A percentile compares a stretch with the other conserved stretches of the same genome.
Conservation (phyloP, 2,329 filamentous ascomycete genomes). For the Colletotrichum tropicicola region DNA sequence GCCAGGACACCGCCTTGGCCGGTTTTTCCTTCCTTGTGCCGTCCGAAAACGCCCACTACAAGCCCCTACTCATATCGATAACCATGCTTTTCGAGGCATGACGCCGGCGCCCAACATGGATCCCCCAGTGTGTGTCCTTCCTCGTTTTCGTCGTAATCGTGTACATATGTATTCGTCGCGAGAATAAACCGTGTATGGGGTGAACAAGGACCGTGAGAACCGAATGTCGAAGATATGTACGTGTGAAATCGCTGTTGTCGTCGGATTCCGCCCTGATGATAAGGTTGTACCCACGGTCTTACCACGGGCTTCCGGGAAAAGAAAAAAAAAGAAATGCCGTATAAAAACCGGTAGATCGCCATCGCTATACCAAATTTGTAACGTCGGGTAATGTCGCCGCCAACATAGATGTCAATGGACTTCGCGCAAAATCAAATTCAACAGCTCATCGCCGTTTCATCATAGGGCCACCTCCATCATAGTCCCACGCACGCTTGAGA, state of each 20-base stretch:
- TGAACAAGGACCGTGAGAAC: conserved; percentile 13
- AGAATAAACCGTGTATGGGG: conserved; percentile 15
- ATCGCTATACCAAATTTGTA: neutral
- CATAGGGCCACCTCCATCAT: conserved; percentile 47
- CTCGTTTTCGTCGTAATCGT: conserved; percentile 28
- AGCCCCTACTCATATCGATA: neutral
- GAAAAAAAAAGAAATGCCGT: neutral
- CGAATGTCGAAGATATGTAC: conserved; percentile 23
- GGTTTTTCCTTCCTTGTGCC: conserved; percentile 7
- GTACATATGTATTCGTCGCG: conserved; percentile 28
- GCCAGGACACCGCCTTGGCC: conserved; percentile 9
- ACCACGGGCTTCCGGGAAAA: neutral
- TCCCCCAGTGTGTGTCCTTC: neutral
- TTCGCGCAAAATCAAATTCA: conserved; percentile 1
- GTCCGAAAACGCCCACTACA: conserved; percentile 6
- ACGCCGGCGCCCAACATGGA: conserved; percentile 13
- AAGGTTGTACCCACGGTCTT: neutral
- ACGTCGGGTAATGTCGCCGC: neutral
- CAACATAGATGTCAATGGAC: neutral
- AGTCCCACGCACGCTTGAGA: conserved; percentile 70
- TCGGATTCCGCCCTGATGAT: neutral
- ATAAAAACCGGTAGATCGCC: neutral
- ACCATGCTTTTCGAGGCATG: conserved; percentile 16
- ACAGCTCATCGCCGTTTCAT: conserved; percentile 33
- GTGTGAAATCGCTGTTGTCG: conserved; percentile 3